Evolutionary conservation across 441 rosid species (phyloP).

Genomic region (Populus hybrid): DNA sequence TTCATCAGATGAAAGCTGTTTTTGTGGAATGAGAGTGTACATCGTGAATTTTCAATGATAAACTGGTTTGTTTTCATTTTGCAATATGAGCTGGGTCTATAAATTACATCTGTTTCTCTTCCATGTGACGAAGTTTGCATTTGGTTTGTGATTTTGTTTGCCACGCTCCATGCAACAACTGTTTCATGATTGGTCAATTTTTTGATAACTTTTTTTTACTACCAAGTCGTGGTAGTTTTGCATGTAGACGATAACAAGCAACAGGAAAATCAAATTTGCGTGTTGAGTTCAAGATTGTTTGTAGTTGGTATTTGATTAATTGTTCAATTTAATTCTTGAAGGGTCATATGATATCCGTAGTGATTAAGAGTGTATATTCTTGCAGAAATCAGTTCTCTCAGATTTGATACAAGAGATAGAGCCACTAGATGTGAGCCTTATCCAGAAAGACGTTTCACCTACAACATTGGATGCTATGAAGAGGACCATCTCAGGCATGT

Average conservation of each 20-base stretch:
- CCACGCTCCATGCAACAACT: neutral
- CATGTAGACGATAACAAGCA: neutral
- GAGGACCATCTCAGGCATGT: constrained; percentile 93
- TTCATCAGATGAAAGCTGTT: neutral
- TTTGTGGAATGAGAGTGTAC: neutral
- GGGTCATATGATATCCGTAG: neutral
- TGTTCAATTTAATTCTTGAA: neutral
- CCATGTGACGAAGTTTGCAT: neutral
- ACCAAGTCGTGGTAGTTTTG: neutral
- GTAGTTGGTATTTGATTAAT: neutral
- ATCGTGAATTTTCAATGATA: neutral
- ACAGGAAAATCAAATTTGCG: neutral
- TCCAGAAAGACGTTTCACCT: constrained; percentile 79
- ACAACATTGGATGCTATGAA: constrained; percentile 94
- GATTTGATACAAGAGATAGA: constrained; percentile 83
- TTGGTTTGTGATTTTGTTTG: neutral
- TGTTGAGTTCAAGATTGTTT: neutral
- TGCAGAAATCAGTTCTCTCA: constrained; percentile 58
- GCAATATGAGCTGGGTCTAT: neutral
- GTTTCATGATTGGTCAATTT: neutral
- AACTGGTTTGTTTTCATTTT: neutral
- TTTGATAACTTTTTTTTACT: neutral
- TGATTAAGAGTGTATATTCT: constrained; percentile 14
- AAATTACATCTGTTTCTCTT: neutral
- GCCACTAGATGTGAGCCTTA: constrained; percentile 82